Evolutionary conservation across 2,329 filamentous ascomycete species (phyloP), one percentile per base, ranked within the genome.

Genomic region (Colletotrichum tabaci): DNA sequence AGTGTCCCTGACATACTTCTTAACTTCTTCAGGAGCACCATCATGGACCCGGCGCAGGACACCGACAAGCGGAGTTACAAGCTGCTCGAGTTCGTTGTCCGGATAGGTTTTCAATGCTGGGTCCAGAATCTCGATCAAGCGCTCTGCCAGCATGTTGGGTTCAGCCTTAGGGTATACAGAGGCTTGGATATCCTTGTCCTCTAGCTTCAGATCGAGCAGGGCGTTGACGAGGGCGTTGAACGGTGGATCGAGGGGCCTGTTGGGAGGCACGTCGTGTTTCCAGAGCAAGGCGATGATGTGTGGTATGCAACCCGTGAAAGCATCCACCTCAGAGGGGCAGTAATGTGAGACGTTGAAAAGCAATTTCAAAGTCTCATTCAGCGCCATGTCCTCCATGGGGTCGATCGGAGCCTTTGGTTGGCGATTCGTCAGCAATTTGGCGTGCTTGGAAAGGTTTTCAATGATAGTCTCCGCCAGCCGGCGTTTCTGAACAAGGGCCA

Each of bases 331-430:
- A 52, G 91, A 86, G 4, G 91, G 89, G 75, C 92, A 92, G 77
- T 91, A 91, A 76, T 95, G 91, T 2, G 93, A 93, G 64, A 98
- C 86, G 80, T 98, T 98, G 86, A 97, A 98, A 62, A 97, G 83
- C 50, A 98, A 87, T 78, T 97, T 98, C 61, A 96, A 84, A 0
- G 93, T 96, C 80, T 98, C 96, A 10, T 87, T 87, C 47, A 98
- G 86, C 0, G 95, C 94, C 89, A 96, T 90, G 70, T 93, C 90
- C 74, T 93, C 90, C 87, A 95, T 93, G 0, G 89, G 87, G 52
- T 89, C 83, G 15, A 74, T 74, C 13, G 77, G 78, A 30, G 78
- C 74, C 56, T 81, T 82, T 56, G 77, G 76, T n/a, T 61, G 55
- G 7, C 46, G 40, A 57, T 49, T 78, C 77, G 23, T 74, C 10